Evolutionary conservation across 768 basidiomycete genomes (phyloP).

Genomic region (Pholiota molesta): DNA sequence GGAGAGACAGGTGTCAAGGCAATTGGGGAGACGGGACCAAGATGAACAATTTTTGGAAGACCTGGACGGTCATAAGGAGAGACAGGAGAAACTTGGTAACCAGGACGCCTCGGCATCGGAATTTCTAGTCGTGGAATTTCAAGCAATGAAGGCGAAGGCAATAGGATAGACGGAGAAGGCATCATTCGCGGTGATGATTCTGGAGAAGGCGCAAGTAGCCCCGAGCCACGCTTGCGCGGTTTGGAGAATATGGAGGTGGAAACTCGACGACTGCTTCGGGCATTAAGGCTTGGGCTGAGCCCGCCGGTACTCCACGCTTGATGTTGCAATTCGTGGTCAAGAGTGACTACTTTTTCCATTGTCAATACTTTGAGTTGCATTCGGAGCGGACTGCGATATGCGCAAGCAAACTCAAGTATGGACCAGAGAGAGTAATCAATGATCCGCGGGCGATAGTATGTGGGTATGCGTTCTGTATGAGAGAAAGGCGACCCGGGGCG

Average conservation of each 20-base stretch:
- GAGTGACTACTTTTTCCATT: slow-evolving; percentile 60
- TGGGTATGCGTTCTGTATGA: slow-evolving; percentile 16
- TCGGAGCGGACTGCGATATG: slow-evolving; percentile 62
- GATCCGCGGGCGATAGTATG: slow-evolving; percentile 49
- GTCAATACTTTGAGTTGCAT: slow-evolving; percentile 67
- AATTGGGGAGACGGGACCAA: slow-evolving; percentile 53
- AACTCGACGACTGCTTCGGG: slow-evolving; percentile 39
- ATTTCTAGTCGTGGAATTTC: slow-evolving; percentile 22
- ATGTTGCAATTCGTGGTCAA: slow-evolving; percentile 54
- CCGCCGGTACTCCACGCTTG: slow-evolving; percentile 21
- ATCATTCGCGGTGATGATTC: slow-evolving; percentile 46
- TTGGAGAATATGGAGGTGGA: slow-evolving; percentile 63
- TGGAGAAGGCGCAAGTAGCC: slow-evolving; percentile 41
- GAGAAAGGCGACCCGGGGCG: slow-evolving; percentile 24
- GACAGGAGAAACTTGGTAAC: slow-evolving; percentile 35
- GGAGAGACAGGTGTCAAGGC: slow-evolving; percentile 37
- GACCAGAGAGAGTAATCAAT: slow-evolving; percentile 80
- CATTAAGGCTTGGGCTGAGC: slow-evolving; percentile 25
- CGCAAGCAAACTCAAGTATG: slow-evolving; percentile 64
- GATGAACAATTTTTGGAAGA: slow-evolving; percentile 58
- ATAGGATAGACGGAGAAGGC: slow-evolving; percentile 32
- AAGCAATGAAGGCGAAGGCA: slow-evolving; percentile 34
- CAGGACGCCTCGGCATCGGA: slow-evolving; percentile 24
- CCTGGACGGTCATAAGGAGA: slow-evolving; percentile 30
- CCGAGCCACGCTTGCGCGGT: slow-evolving; percentile 49